phyloP scores from a whole-genome alignment of 768 basidiomycete genomes.

The Cystobasidium tubakii region DNA sequence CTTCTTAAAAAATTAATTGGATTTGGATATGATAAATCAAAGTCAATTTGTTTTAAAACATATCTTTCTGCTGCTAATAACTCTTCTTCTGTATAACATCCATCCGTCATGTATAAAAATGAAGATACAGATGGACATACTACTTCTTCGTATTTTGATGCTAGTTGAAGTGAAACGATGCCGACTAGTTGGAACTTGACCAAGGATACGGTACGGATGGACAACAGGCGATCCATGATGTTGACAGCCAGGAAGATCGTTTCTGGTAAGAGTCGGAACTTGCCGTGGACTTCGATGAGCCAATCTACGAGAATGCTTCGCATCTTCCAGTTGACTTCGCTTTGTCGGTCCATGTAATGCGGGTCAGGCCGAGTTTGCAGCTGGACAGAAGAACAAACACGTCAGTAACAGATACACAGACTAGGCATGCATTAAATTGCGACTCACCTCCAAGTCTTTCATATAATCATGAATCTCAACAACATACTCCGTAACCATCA shows the following conservation, averaged over 20 bases:
- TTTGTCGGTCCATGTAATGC: constrained; percentile 76
- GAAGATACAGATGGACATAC: constrained; percentile 75
- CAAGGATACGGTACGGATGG: constrained; percentile 66
- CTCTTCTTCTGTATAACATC: constrained; percentile 68
- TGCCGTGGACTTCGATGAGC: constrained; percentile 83
- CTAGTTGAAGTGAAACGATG: constrained; percentile 75
- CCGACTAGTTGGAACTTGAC: constrained; percentile 86
- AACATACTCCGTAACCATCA: constrained; percentile 97
- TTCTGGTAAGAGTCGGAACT: constrained; percentile 78
- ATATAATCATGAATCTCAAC: constrained; percentile 88
- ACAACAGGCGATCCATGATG: constrained; percentile 67
- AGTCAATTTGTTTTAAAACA: constrained; percentile 74
- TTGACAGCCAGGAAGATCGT: constrained; percentile 85
- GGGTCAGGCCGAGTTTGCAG: constrained; percentile 70
- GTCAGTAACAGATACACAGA: too few species aligned
- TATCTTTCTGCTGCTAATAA: constrained; percentile 85
- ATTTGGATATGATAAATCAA: constrained; percentile 78
- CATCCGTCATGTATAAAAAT: constrained; percentile 72
- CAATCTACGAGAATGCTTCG: constrained; percentile 84
- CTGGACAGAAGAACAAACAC: constrained; percentile 51
- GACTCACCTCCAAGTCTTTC: constrained; percentile 69
- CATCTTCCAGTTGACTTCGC: constrained; percentile 81
- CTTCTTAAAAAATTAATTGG: constrained; percentile 82
- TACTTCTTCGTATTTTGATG: constrained; percentile 89
- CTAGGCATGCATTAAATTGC: background rate